These are phyloP conservation scores for Pseudozyma sp. DNA, from an alignment of 1,284 basidiomycete genomes.

Conservation along the genomic window DNA sequence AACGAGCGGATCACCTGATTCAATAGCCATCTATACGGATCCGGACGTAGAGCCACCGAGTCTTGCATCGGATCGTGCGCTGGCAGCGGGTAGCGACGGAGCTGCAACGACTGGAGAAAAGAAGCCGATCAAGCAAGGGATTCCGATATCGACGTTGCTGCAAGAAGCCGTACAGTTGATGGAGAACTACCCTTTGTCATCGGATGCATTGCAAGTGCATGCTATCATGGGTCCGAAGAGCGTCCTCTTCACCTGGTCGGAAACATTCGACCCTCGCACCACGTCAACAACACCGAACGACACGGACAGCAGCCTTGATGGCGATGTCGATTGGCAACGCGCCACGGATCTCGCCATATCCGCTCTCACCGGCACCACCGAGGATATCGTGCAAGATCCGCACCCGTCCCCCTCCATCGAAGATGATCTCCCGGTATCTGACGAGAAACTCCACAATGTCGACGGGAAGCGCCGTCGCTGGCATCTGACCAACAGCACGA, in stretches of 20 bases:
- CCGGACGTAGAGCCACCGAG: constrained; percentile 49
- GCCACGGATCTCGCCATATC: constrained; percentile 4
- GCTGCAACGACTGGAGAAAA: neutral
- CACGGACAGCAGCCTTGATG: neutral
- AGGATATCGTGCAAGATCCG: constrained; percentile 34
- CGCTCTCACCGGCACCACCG: constrained; percentile 18
- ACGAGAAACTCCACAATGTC: constrained; percentile 4
- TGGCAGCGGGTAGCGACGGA: neutral
- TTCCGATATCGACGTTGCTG: constrained; percentile 25
- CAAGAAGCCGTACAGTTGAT: constrained; percentile 22
- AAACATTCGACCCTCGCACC: constrained; percentile 4
- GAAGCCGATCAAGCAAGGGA: neutral
- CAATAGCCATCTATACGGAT: constrained; percentile 28
- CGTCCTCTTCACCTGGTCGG: constrained; percentile 52
- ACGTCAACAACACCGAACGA: neutral
- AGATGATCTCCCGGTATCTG: neutral
- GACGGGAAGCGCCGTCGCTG: neutral
- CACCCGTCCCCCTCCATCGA: constrained; percentile 16
- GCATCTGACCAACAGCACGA: neutral
- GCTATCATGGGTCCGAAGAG: constrained; percentile 48
- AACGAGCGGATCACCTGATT: neutral
- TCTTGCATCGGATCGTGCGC: constrained; percentile 25
- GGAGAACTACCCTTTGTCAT: constrained; percentile 14
- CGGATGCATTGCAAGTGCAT: constrained; percentile 17
- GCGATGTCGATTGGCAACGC: constrained; percentile 3